Base-by-base conservation (phyloP, 768 basidiomycete species). In the Mycena metata region DNA sequence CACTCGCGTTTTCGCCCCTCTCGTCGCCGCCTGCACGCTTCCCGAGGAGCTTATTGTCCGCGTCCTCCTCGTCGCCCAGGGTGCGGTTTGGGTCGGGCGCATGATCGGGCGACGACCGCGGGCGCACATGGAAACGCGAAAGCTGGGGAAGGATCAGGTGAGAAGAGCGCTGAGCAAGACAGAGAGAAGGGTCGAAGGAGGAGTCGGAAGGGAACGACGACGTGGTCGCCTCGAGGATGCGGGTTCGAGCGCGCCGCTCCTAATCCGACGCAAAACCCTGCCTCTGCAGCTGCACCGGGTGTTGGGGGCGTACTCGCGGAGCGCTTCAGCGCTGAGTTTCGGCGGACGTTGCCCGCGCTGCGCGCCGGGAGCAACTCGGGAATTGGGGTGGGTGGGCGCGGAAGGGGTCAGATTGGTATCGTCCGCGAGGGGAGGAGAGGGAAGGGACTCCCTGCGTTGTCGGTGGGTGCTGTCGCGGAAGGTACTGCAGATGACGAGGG, bases 251-350 rank as follows among this genome's bases (percentile, higher is more conserved):
- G 23, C 26, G 17, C 46, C 36, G 11, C 17, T 10, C 41, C 30
- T n/a, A n/a, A n/a, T n/a, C n/a, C n/a, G n/a, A n/a, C n/a, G n/a
- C n/a, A n/a, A n/a, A n/a, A n/a, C n/a, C n/a, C n/a, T n/a, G 24
- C 26, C 39, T n/a, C 36, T 19, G 46, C 19, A 24, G 24, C 36
- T 11, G 47, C 5, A 24, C 9, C 35, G 30, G 51, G 46, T n/a
- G 26, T 88, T 66, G 79, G 84, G 36, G 89, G 90, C 73, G 35
- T 23, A n/a, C 83, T 95, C 13, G 93, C 93, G 6, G 91, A 92
- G 77, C 85, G 87, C 24, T 98, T 99, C 74, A 92, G 93, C 2
- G 96, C 96, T 1, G 86, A 88, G 15, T 92, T 98, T 67, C 85
- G 97, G 55, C 87, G 98, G 33, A 96, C n/a, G n/a, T n/a, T n/a